Base-by-base conservation (phyloP, 2,329 filamentous ascomycete species). In the Leptoxyphium fumago region DNA sequence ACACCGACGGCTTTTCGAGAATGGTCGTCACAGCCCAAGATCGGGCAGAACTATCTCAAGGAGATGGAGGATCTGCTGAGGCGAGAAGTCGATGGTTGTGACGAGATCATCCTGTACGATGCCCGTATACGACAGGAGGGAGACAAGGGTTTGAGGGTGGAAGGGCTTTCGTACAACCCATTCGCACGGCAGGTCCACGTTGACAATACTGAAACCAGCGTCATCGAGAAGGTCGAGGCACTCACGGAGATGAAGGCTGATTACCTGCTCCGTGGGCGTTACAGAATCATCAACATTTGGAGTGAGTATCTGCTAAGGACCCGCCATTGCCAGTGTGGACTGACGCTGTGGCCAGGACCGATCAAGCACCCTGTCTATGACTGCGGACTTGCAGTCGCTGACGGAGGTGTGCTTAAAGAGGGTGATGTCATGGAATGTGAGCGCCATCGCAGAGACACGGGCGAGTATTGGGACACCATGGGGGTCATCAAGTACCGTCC, bases 161-260 rank as follows among this genome's bases (percentile, higher is more conserved):
- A 53, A 38, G 53, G 49, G 29, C 45, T 52, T 1, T 46, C 46
- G 26, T 55, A 52, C 45, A 58, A 57, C 40, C 54, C 55, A 2
- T 58, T 57, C 42, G 55, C 54, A 5, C 49, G 49, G 10, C 55
- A 58, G 39, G 54, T 58, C 4, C 55, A 57, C 42, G 48, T 51
- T 13, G 55, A 59, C 47, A 55, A 57, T 32, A 57, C 55, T 2
- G 53, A 56, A 36, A 44, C 42, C 13, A 55, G 52, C 29, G 54
- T 57, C 14, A 42, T 54, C 17, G 45, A 46, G 18, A 55, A 56
- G 38, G 50, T 59, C 29, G 45, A 45, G 15, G 43, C 49, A 38
- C 43, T 52, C 17, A 55, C 50, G 2, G 55, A 56, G 28, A 52
- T 57, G 32, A 57, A 57, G 39, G 50, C 54, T 5, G 50, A 53